Evolutionary conservation across 805 yeast genomes (phyloP).

Genomic region (Dipodascus albidus): DNA sequence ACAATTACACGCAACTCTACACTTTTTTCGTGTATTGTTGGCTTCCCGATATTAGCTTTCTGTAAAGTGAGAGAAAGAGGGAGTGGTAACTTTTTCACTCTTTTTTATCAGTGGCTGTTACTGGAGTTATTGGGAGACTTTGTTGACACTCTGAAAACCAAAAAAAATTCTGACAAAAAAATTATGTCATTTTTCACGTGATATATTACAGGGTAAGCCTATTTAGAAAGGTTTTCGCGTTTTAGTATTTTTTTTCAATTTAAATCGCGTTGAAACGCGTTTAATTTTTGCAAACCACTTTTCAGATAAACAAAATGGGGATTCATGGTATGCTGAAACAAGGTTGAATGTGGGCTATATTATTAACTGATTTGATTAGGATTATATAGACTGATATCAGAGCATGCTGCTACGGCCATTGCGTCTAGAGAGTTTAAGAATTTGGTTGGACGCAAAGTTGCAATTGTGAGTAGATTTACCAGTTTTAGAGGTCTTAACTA

Average conservation of each 20-base stretch:
- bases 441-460: slow-evolving; percentile 90
- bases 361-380: slow-evolving; percentile 32
- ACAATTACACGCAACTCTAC: no score
- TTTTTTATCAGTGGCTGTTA: background rate
- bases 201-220: background rate
- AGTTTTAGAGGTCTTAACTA: background rate
- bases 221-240: no score
- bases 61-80: background rate
- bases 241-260: no score
- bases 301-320: no score
- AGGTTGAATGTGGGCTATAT: no score
- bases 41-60: no score
- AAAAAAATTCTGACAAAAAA: no score
- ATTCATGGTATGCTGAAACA: background rate
- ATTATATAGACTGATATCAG: slow-evolving; percentile 73
- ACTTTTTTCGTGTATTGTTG: no score
- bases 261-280: no score
- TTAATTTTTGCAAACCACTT: no score
- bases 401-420: slow-evolving; percentile 79
- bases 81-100: background rate
- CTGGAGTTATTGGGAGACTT: background rate
- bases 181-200: no score
- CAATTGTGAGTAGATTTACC: slow-evolving; percentile 48
- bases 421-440: slow-evolving; percentile 71
- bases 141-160: no score